Percentiles rank a stretch among this genome's conserved stretches.
phyloP scores from a whole-genome alignment of 371 early-diverging fungal genomes.

The Mucor saturninus region DNA sequence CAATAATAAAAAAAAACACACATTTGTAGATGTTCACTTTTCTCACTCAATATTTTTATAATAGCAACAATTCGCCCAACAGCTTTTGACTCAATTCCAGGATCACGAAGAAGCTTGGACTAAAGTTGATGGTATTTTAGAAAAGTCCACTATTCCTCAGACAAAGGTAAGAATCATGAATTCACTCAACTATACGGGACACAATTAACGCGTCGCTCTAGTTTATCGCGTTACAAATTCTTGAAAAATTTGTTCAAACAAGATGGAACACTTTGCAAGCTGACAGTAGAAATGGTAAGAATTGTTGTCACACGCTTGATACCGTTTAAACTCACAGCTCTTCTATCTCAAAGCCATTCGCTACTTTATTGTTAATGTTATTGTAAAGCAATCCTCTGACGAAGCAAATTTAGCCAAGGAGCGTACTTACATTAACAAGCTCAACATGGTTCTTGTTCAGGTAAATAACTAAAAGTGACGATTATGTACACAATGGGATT shows the following conservation, averaged over 20 bases:
- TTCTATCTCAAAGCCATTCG: constrained; percentile 77
- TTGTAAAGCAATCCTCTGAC: constrained; percentile 89
- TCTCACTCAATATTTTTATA: constrained; percentile 16
- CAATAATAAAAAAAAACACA: background rate
- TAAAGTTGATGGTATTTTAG: constrained; percentile 93
- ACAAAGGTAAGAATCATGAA: constrained; percentile 76
- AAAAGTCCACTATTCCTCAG: constrained; percentile 77
- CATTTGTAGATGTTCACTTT: background rate
- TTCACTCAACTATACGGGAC: background rate
- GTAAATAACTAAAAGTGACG: constrained; percentile 74
- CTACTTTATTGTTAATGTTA: constrained; percentile 88
- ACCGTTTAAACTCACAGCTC: background rate
- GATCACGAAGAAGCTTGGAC: constrained; percentile 98
- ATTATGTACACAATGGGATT: background rate
- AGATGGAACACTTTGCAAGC: constrained; percentile 95
- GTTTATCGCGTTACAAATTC: constrained; percentile 95
- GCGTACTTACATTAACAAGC: constrained; percentile 82
- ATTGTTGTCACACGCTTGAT: background rate
- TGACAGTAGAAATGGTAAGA: constrained; percentile 87
- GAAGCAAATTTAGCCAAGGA: constrained; percentile 75
- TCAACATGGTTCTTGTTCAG: constrained; percentile 96
- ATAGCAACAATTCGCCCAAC: constrained; percentile 84
- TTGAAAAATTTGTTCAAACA: constrained; percentile 97
- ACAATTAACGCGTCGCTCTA: constrained; percentile 44
- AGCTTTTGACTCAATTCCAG: constrained; percentile 91